Conservation (phyloP, 148 eudicot genomes). For the Euryodendron excelsum region DNA sequence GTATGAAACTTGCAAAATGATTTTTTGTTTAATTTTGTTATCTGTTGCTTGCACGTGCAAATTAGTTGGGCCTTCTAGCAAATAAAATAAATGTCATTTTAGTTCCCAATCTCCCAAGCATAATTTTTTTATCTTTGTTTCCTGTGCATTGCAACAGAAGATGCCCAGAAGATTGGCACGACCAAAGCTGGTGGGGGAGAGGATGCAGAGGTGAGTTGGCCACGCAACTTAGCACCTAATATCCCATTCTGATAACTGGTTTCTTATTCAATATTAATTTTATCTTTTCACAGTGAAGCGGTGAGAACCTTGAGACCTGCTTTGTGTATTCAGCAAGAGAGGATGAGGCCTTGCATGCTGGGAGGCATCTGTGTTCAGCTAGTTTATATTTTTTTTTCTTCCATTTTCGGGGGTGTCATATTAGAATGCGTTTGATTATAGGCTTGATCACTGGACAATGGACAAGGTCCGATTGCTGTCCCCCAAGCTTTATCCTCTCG, state of each 20-base stretch:
- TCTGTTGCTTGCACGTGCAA: neutral
- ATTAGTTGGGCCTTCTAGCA: neutral
- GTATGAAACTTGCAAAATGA: neutral
- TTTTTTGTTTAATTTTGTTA: neutral
- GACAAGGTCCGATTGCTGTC: conserved; percentile 18
- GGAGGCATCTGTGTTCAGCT: conserved; percentile 15
- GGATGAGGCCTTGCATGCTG: conserved; percentile 18
- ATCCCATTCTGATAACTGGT: neutral
- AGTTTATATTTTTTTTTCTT: neutral
- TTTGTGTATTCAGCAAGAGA: conserved; percentile 7
- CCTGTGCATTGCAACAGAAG: conserved; percentile 45
- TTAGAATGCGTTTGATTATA: conserved; percentile 17
- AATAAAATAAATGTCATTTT: neutral
- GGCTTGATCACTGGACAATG: conserved; percentile 21
- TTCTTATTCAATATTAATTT: neutral
- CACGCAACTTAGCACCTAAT: neutral
- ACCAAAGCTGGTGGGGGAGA: conserved; percentile 51
- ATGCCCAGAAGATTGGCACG: conserved; percentile 48
- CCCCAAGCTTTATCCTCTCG: conserved; percentile 6
- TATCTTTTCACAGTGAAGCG: conserved; percentile 51
- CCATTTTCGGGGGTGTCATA: neutral
- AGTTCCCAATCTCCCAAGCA: neutral
- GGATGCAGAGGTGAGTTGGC: conserved; percentile 62
- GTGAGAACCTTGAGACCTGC: neutral
- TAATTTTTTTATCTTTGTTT: conserved; percentile 1